Base-by-base conservation (phyloP, 306 rosid species). In the Senna siamea region DNA sequence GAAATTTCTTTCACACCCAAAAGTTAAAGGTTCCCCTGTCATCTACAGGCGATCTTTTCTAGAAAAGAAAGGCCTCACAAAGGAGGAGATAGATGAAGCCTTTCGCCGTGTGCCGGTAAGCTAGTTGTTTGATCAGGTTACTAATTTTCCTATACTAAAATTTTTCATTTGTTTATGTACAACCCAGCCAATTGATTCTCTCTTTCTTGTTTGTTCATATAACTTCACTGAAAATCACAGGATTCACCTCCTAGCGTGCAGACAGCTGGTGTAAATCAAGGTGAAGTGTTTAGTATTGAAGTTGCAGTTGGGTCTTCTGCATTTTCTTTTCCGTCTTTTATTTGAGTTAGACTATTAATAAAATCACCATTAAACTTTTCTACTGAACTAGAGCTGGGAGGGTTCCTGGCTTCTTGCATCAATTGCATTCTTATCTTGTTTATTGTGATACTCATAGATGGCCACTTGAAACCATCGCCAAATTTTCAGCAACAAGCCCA, bases 51-150 rank as follows among this genome's bases (percentile, higher is more conserved):
- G 96, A 52, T 94, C 99, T 52, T 94, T 94, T 84, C 82, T 94
- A 54, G 98, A 94, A 81, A 88, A 85, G 85, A 94, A 94, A 84
- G 98, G 96, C 68, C 98, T 94, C 19, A 85, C 99, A 2, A 94
- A 86, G 82, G 99, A 94, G 76, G 99, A 94, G 97, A 94, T 94
- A 57, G 99, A 94, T 64, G 99, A 94, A 82, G 96, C 99, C 30
- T 94, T 94, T 81, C 92, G 55, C 34, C 96, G 85, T 64, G 99
- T 87, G 66, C 99, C 99, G 14, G 98, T 94, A 77, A 83, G 96
- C 78, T 38, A 79, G 51, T 47, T 43, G 7, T 23, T 71, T 35
- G 32, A 74, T n/a, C 30, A 20, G 50, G 30, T 58, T 26, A 17
- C 26, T 46, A 50, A 48, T 46, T 12, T 43, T 64, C 23, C 52